Evolutionary conservation across 2,329 filamentous ascomycete species (phyloP).

Genomic region (Thelonectria rubi): DNA sequence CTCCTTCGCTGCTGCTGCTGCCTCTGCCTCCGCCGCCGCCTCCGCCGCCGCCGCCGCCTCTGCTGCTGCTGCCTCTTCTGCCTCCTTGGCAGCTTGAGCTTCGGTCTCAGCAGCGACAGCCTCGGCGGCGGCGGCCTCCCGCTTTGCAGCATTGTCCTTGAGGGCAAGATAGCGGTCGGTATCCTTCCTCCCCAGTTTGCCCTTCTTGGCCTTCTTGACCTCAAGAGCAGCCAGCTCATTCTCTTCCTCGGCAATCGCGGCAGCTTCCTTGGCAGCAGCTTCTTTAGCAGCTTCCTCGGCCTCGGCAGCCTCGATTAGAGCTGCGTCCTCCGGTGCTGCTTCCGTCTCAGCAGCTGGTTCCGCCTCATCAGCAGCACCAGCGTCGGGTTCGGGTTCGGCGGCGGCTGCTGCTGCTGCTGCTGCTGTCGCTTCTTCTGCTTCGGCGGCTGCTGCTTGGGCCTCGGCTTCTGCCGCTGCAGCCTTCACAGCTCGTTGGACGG

Average conservation of each 20-base stretch:
- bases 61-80: conserved; percentile 39
- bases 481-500: conserved; percentile 50
- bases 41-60: conserved; percentile 31
- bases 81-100: conserved; percentile 40
- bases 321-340: conserved; percentile 29
- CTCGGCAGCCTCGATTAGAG: conserved; percentile 19
- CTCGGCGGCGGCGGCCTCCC: conserved; percentile 37
- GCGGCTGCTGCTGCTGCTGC: conserved; percentile 43
- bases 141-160: conserved; percentile 46
- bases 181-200: conserved; percentile 55
- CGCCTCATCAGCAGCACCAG: conserved; percentile 22
- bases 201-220: conserved; percentile 52
- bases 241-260: conserved; percentile 46
- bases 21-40: conserved; percentile 31
- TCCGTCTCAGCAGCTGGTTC: conserved; percentile 28
- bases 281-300: conserved; percentile 28
- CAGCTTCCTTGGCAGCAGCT: conserved; percentile 33
- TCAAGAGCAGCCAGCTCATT: conserved; percentile 53
- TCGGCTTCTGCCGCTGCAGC: conserved; percentile 44
- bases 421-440: conserved; percentile 31
- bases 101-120: conserved; percentile 26
- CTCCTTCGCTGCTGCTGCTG: conserved; percentile 24
- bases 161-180: conserved; percentile 55
- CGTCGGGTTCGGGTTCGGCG: conserved; percentile 39
- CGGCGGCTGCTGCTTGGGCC: conserved; percentile 45